Percentiles rank a stretch among this genome's conserved stretches.
Conservation (phyloP, 805 yeast genomes). For the Candida railenensis region DNA sequence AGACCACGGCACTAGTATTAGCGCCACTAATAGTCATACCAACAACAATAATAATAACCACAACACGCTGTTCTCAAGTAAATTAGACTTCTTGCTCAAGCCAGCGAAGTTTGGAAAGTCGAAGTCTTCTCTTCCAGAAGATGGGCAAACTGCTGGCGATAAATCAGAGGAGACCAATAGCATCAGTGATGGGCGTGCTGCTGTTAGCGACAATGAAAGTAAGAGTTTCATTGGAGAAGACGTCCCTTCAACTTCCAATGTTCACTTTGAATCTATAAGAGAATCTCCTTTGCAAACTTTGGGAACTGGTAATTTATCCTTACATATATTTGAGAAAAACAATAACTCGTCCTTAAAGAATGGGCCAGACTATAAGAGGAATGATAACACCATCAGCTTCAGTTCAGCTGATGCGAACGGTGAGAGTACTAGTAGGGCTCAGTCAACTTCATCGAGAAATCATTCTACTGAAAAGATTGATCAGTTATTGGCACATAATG, state of each 20-base stretch:
- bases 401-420: slow-evolving; percentile 5
- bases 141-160: neutral
- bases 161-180: neutral
- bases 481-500: slow-evolving; percentile 3
- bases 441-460: slow-evolving; percentile 9
- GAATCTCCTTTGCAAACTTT: slow-evolving; percentile 46
- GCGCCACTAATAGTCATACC: neutral
- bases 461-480: slow-evolving; percentile 14
- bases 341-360: neutral
- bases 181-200: neutral
- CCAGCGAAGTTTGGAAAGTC: slow-evolving; percentile 15
- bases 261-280: slow-evolving; percentile 48
- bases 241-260: slow-evolving; percentile 17
- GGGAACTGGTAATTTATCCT: slow-evolving; percentile 47
- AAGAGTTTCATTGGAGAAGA: neutral
- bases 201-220: neutral
- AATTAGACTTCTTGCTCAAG: slow-evolving; percentile 23
- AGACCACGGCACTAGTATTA: neutral
- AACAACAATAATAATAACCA: neutral
- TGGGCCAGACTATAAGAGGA: no score
- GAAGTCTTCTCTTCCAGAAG: slow-evolving; percentile 7
- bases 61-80: slow-evolving; percentile 17
- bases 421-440: slow-evolving; percentile 2
- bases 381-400: neutral
- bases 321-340: slow-evolving; percentile 25